Conservation (phyloP, 140 eudicot species). For the Erigeron philadelphicus region DNA sequence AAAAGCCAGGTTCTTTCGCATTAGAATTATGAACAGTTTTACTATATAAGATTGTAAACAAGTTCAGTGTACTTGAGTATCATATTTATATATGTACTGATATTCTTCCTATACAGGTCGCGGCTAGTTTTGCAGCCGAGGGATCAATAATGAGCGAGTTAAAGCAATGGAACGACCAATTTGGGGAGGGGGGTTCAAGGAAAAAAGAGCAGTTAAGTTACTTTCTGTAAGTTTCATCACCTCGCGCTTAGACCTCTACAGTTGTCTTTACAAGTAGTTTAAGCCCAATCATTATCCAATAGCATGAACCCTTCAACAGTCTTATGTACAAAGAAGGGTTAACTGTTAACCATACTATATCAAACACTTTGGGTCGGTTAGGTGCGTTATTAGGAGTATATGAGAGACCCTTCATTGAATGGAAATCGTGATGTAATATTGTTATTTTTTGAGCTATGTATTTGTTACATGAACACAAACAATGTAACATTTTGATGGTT, state of each 20-base stretch:
- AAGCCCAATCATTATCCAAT: slow-evolving; percentile 8
- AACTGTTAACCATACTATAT: slow-evolving; percentile 10
- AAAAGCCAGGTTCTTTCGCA: slow-evolving; percentile 57
- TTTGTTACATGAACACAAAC: slow-evolving; percentile 13
- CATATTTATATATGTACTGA: neutral
- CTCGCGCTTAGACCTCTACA: slow-evolving; percentile 16
- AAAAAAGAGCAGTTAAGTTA: slow-evolving; percentile 75
- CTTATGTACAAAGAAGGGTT: neutral
- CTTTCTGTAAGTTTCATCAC: slow-evolving; percentile 46
- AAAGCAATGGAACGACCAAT: slow-evolving; percentile 88
- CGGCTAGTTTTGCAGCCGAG: slow-evolving; percentile 86
- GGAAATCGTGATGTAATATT: slow-evolving; percentile 23
- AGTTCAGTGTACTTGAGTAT: too few species aligned
- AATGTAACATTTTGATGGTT: slow-evolving; percentile 21
- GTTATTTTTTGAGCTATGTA: neutral
- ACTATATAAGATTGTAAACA: too few species aligned
- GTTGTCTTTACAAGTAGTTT: slow-evolving; percentile 13
- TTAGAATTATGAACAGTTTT: too few species aligned
- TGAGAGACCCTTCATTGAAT: slow-evolving; percentile 15
- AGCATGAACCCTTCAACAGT: slow-evolving; percentile 18
- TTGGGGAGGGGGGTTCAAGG: slow-evolving; percentile 90
- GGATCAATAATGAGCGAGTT: slow-evolving; percentile 78
- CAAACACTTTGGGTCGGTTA: slow-evolving; percentile 20
- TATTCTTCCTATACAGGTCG: slow-evolving; percentile 50
- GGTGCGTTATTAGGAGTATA: slow-evolving; percentile 20